Evolutionary conservation across 2,329 filamentous ascomycete species (phyloP), one percentile per base, ranked within the genome.

Genomic region (Alternaria incomplexa): DNA sequence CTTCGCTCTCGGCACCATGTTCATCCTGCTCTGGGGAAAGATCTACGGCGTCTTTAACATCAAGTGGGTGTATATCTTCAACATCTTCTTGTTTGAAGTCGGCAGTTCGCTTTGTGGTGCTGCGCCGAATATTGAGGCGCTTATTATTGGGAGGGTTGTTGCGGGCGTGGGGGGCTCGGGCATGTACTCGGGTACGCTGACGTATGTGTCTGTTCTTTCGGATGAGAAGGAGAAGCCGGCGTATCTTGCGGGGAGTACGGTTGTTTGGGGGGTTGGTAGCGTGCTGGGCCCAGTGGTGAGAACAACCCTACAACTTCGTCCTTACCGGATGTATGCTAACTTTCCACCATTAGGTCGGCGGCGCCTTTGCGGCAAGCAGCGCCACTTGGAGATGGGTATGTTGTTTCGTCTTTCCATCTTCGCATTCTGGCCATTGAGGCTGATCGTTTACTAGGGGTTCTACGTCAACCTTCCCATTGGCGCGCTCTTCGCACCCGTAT

Each of bases 81-180:
- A 61, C 10, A 54, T 63, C 20, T 11, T 66, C 8, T 62, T 63
- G 25, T 74, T 73, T 32, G 50, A 73, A 83, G 15, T 65, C n/a
- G 79, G 75, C 5, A 74, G 68, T 32, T 72, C 77, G 6, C 53
- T 81, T 10, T 81, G 79, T 59, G 78, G 75, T 23, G 74, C 61
- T 22, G 75, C 77, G 5, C 73, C 74, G 1, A 70, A 62, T 20
- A 79, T 80, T 52, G 62, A 71, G 25, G 65, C 69, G 3, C 46
- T 77, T 17, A 77, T 80, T 44, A 70, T 85, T 12, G 84, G 84
- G 3, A 75, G 84, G 10, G 82, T 79, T 8, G 74, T 83, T 32
- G 79, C 80, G 36, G 85, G 84, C 13, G 67, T 81, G 25, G 83
- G 84, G 2, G 84, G 83, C 0, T 70, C 73, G 3, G 84, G 83